Evolutionary conservation across 768 basidiomycete genomes (phyloP).

Genomic region (Lyophyllum decastes): DNA sequence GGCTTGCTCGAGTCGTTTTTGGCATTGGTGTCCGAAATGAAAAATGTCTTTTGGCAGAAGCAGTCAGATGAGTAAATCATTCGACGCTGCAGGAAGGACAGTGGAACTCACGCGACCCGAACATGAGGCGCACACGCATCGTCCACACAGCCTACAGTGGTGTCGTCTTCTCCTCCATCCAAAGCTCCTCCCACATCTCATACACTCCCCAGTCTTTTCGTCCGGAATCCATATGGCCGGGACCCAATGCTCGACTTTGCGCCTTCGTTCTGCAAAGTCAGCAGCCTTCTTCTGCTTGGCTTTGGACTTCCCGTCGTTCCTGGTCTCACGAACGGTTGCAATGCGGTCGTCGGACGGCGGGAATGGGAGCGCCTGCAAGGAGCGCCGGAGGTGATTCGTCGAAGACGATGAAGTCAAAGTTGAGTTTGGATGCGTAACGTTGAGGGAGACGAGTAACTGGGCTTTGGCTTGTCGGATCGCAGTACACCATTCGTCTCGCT

Average conservation of each 20-base stretch:
- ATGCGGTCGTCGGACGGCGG: conserved; percentile 53
- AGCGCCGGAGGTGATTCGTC: conserved; percentile 72
- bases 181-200: conserved; percentile 79
- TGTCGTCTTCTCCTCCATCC: conserved; percentile 80
- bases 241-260: conserved; percentile 77
- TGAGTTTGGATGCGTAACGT: conserved; percentile 74
- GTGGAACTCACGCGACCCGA: conserved; percentile 65
- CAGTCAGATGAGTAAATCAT: not conserved
- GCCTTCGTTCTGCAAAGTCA: conserved; percentile 36
- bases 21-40: conserved; percentile 60
- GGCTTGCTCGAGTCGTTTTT: conserved; percentile 51
- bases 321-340: conserved; percentile 26
- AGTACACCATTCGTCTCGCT: conserved; percentile 65
- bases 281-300: conserved; percentile 17
- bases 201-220: conserved; percentile 77
- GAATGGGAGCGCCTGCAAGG: conserved; percentile 73
- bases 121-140: conserved; percentile 85
- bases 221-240: conserved; percentile 95
- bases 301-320: conserved; percentile 19
- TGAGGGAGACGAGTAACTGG: conserved; percentile 68
- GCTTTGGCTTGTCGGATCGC: conserved; percentile 72
- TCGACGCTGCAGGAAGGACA: not conserved
- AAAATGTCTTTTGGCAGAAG: conserved; percentile 69
- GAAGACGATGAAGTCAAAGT: conserved; percentile 80
- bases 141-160: conserved; percentile 84